Evolutionary conservation across 495 filamentous ascomycete genomes (phyloP), one percentile per base, ranked within the genome.

Genomic region (Terfezia boudieri): DNA sequence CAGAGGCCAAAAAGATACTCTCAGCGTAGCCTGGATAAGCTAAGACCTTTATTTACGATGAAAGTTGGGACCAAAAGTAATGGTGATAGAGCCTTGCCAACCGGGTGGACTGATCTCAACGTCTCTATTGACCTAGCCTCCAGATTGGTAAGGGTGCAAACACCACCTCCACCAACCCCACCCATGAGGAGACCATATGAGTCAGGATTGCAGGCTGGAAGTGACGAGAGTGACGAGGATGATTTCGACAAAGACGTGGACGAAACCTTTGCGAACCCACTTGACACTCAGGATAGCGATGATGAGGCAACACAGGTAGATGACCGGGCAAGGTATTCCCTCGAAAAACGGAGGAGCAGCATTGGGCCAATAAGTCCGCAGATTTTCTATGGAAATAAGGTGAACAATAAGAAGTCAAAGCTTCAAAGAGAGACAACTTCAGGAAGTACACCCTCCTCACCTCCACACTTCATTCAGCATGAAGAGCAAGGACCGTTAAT

Each of bases 401-500:
- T 32, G 2, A 32, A 32, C 26, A 32, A 32, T 32, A 32, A 32
- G 26, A 32, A 32, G 26, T 32, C 26, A 32, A 32, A 32, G 2
- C 26, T 32, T 32, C 26, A 32, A 4, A 32, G 26, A 32, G 26
- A 32, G 26, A 32, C 0, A 32, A 32, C 26, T 32, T 7, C 26
- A 32, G 26, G 26, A 32, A 32, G 26, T 32, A 2, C 26, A 32
- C 26, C 26, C 26, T 4, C 26, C 26, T 32, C 26, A 32, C 26
- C 26, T 32, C 26, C 26, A 32, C 26, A 32, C 26, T 32, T 32
- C 26, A 32, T 32, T 32, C 26, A 32, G 26, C 26, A 32, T 1
- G 26, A 32, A 32, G 41, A 80, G 50, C 71, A 74, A 12, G 75
- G 74, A n/a, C 76, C 79, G 0, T 70, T 94, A 17, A 70, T 95